Base-by-base conservation (phyloP, 1,284 basidiomycete species). In the Ustilago shanxiensis region DNA sequence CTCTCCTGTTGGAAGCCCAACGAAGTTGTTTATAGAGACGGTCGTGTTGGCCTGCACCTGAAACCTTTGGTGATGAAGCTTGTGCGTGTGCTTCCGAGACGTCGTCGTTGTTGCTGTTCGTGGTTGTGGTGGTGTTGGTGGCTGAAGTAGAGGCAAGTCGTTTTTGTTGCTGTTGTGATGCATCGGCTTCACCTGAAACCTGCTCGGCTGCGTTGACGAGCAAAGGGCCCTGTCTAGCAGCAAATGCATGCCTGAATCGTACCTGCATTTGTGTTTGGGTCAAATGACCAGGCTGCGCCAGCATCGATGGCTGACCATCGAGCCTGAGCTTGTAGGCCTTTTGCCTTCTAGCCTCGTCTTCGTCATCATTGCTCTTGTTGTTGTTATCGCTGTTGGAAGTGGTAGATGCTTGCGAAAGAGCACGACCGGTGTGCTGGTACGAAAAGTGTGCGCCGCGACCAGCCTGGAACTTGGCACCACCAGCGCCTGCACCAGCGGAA, bases 401-500 rank as follows among this genome's bases (percentile, higher is more conserved):
- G 13, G 79, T 57, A 18, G 66, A 65, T 0, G 80, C 80, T 47
- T 82, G 79, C 6, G 79, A 80, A 44, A 82, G 61, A 3, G 79
- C 76, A 14, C 79, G 63, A 49, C 79, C 71, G 20, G 80, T 74
- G 58, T 79, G 66, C 60, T 81, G 75, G 47, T 82, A 83, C 22
- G 77, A 69, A 24, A 70, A 80, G 52, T 83, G 77, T 22, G 81
- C 80, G 28, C 80, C 78, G 14, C 81, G 70, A 26, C 81, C 81
- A 29, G 81, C 81, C 33, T 81, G 80, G 47, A 66, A 83, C 59
- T 83, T 83, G 58, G 81, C 81, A 22, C 81, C 81, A 20, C 81
- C 81, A 11, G 74, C 72, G 14, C 81, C 81, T 7, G 80, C 67
- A 20, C 80, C 80, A 11, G 76, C 79, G 3, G 65, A 66, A 28